Percentiles rank a stretch among this genome's conserved stretches.
Evolutionary conservation across 306 rosid species (phyloP).

Genomic region (Lathyrus aphaca): DNA sequence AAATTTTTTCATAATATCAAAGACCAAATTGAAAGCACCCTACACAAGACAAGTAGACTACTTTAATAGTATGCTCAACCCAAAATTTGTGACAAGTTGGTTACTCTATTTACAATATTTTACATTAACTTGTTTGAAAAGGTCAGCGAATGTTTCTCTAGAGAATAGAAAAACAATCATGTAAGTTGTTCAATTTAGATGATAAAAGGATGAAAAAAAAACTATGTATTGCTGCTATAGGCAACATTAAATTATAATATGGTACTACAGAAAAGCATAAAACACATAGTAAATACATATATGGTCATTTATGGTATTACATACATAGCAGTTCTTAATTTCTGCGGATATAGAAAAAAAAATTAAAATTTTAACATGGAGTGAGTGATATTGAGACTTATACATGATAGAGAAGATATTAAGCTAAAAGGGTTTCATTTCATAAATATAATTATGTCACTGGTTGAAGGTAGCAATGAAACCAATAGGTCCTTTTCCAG

Average conservation of each 20-base stretch:
- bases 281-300: slow-evolving; percentile 19
- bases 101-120: no score
- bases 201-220: no score
- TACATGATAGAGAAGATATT: slow-evolving; percentile 1
- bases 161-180: no score
- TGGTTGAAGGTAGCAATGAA: slow-evolving; percentile 74
- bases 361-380: slow-evolving; percentile 11
- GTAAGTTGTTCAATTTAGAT: no score
- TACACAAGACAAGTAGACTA: no score
- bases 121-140: no score
- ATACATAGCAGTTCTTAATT: slow-evolving; percentile 26
- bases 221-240: background rate
- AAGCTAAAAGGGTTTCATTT: slow-evolving; percentile 20
- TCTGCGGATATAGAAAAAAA: background rate
- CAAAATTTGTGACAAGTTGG: no score
- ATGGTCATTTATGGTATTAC: background rate
- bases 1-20: no score
- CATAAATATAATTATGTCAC: slow-evolving; percentile 32
- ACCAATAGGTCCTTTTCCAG: slow-evolving; percentile 78
- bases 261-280: slow-evolving; percentile 26
- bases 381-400: background rate
- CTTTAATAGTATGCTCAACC: no score
- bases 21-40: no score
- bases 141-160: no score
- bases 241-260: background rate